Conservation (phyloP, 2,329 filamentous ascomycete species). For the Blumeriella jaapii region DNA sequence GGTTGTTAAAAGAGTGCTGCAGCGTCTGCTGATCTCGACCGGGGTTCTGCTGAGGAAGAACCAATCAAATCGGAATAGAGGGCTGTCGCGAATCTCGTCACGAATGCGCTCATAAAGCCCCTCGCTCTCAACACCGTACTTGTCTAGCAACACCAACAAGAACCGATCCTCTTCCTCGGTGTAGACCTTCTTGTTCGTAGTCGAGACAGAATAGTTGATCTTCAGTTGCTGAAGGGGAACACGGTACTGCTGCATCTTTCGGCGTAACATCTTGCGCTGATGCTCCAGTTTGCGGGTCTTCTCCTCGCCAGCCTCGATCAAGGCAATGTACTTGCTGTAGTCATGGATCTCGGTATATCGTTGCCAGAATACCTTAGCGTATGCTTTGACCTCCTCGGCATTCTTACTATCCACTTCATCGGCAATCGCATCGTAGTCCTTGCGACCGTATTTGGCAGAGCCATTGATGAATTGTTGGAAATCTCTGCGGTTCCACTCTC, state of each 20-base stretch:
- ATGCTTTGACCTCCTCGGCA: constrained; percentile 72
- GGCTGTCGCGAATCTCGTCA: constrained; percentile 92
- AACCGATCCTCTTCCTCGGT: constrained; percentile 98
- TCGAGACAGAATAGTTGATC: constrained; percentile 97
- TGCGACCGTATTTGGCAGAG: constrained; percentile 82
- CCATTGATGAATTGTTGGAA: constrained; percentile 98
- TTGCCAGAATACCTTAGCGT: constrained; percentile 94
- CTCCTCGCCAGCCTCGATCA: constrained; percentile 89
- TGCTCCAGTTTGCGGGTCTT: constrained; percentile 80
- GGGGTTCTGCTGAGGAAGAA: constrained; percentile 95
- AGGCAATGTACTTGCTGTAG: constrained; percentile 76
- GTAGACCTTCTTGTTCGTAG: constrained; percentile 99
- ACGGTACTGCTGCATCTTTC: constrained; percentile 95
- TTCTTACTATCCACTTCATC: constrained; percentile 87
- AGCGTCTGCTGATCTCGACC: constrained; percentile 81
- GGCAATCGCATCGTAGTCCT: constrained; percentile 74
- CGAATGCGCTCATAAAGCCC: constrained; percentile 85
- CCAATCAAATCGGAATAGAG: constrained; percentile 97
- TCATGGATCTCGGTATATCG: constrained; percentile 84
- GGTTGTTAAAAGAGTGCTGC: constrained; percentile 86
- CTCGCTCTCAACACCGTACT: constrained; percentile 83
- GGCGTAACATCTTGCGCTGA: constrained; percentile 83
- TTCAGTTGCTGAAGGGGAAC: constrained; percentile 95
- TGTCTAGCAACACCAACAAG: constrained; percentile 83
- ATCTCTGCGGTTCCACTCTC: constrained; percentile 91